phyloP scores from a whole-genome alignment of 2,329 filamentous ascomycete species.

The Helotiales sp. region DNA sequence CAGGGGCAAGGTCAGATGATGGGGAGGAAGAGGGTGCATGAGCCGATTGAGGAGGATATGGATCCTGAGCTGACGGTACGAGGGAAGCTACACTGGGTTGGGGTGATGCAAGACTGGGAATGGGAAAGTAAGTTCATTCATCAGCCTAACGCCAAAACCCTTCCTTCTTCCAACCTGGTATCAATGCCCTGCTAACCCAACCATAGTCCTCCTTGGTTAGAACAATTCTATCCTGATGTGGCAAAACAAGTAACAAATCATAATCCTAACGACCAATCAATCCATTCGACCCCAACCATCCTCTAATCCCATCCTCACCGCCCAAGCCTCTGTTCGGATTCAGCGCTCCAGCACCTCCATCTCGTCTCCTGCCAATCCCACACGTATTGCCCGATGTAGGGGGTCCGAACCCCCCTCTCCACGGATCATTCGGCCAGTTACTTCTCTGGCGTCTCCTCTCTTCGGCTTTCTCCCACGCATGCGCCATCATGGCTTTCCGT shows the following conservation, averaged over 20 bases:
- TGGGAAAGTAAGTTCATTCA: constrained; percentile 63
- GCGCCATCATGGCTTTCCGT: constrained; percentile 9
- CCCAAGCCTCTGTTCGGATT: not conserved
- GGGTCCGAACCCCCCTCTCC: constrained; percentile 25
- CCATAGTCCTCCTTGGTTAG: constrained; percentile 23
- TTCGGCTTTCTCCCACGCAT: constrained; percentile 16
- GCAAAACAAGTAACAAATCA: not conserved
- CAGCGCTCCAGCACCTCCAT: not conserved
- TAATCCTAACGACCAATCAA: not conserved
- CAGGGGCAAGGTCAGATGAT: not conserved
- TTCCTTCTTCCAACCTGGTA: not conserved
- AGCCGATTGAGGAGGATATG: constrained; percentile 41
- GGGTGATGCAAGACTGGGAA: constrained; percentile 71
- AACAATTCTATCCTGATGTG: not conserved
- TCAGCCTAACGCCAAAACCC: constrained; percentile 17
- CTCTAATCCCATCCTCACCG: constrained; percentile 9
- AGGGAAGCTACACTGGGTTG: constrained; percentile 66
- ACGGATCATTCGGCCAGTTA: constrained; percentile 19
- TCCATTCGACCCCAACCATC: constrained; percentile 15
- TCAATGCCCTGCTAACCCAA: constrained; percentile 6
- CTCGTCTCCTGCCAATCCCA: not conserved
- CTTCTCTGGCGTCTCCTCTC: constrained; percentile 5
- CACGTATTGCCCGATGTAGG: not conserved
- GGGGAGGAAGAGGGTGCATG: constrained; percentile 26
- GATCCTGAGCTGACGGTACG: constrained; percentile 64